Conservation (phyloP, 345 rosid species). For the Syzygium aqueum region DNA sequence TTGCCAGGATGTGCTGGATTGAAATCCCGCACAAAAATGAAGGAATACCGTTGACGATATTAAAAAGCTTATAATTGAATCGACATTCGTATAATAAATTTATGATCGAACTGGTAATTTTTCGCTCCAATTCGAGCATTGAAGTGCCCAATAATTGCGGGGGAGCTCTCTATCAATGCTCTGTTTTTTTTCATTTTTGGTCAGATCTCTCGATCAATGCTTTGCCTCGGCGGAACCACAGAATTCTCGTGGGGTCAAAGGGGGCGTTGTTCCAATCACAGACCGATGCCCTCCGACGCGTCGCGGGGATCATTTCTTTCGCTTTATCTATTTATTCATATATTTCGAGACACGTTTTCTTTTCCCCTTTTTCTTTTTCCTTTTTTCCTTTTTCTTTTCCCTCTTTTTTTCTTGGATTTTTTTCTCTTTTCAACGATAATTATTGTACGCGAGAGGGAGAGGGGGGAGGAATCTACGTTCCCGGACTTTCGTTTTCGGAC, state of each 20-base stretch:
- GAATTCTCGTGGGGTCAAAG: background rate
- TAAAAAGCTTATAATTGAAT: background rate
- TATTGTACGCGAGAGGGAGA: background rate
- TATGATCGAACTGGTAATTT: background rate
- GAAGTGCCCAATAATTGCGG: background rate
- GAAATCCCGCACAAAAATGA: background rate
- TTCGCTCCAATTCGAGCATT: background rate
- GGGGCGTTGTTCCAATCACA: background rate
- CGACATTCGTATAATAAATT: background rate
- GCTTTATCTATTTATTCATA: background rate
- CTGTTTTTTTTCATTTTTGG: too few relatives aligned
- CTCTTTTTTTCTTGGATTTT: accelerated
- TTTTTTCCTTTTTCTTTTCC: too few relatives aligned
- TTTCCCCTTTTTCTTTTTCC: background rate
- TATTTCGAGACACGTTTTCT: background rate
- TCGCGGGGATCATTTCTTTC: background rate
- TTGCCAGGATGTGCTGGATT: background rate
- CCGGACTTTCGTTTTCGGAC: background rate
- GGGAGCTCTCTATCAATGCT: background rate
- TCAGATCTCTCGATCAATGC: background rate
- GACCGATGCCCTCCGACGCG: background rate
- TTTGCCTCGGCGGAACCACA: background rate
- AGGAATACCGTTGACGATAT: background rate
- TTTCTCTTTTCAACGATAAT: background rate
- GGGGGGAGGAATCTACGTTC: background rate